Base-by-base conservation (phyloP, 2,329 filamentous ascomycete genomes). In the Neofusicoccum ribis region DNA sequence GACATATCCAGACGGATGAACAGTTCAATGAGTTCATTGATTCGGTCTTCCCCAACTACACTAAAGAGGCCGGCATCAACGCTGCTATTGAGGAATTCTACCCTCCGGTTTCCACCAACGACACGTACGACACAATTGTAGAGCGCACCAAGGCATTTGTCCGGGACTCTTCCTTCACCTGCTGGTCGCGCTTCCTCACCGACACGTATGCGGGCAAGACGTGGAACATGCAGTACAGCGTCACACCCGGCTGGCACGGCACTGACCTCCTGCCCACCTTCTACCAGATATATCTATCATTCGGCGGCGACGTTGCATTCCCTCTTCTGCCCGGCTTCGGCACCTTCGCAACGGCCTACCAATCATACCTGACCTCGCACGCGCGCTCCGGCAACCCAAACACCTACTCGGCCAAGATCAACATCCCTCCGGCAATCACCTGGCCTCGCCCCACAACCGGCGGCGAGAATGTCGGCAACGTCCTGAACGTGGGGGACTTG, bases 211-310 rank as follows among this genome's bases (percentile, higher is more conserved):
- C 15, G 23, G 63, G 52, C 20, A 60, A 31, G 2, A 60, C 63
- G 15, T 65, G 63, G 63, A 65, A 65, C 37, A 52, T 65, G 52
- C 52, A 65, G 27, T 65, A 65, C 36, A 31, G 27, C 2, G 63
- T 65, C 7, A 60, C 63, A 36, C 63, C 63, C n/a, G 63, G 63
- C 36, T 60, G 52, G 52, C 63, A 65, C 46, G 63, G 34, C n/a
- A 65, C 63, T 11, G 63, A 65, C 17, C 63, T 65, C n/a, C n/a
- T 65, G 23, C 63, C 63, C 5, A 37, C 27, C 12, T 65, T 65
- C 46, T 65, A 65, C 63, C 44, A 51, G 11, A 36, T 50, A 8
- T 65, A 65, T 54, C 3, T 65, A 4, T 59, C 52, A 8, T 60
- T 65, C n/a, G 52, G 54, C n/a, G 54, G 46, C 63, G 46, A 65